Evolutionary conservation across 2,329 filamentous ascomycete genomes (phyloP).

Genomic region (Arachnomyces sp.): DNA sequence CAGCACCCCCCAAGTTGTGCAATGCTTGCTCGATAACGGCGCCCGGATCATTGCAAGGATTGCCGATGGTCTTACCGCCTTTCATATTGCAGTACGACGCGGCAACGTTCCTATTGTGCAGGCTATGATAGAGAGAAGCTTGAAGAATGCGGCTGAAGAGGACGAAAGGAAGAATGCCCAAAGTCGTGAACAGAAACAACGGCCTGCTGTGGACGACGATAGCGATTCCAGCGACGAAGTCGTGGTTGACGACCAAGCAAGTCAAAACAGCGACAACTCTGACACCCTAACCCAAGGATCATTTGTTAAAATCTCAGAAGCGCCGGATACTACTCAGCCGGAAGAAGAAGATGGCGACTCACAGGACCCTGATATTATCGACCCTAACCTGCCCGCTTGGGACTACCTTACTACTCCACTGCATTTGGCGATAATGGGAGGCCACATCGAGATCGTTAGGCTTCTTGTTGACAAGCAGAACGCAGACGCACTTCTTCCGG

Average conservation of each 20-base stretch:
- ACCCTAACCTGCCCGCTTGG: slow-evolving; percentile 72
- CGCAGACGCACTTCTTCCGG: slow-evolving; percentile 65
- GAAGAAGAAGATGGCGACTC: slow-evolving; percentile 47
- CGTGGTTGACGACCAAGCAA: too few relatives aligned
- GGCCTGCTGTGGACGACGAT: slow-evolving; percentile 22
- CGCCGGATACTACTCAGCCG: slow-evolving; percentile 4
- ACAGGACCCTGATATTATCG: slow-evolving; percentile 68
- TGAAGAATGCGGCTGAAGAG: slow-evolving; percentile 56
- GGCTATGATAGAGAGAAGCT: too few relatives aligned
- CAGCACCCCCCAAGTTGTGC: slow-evolving; percentile 62
- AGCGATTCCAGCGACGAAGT: slow-evolving; percentile 45
- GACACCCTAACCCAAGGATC: slow-evolving; percentile 55
- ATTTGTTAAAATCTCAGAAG: slow-evolving; percentile 57
- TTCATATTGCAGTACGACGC: slow-evolving; percentile 70
- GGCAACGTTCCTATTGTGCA: slow-evolving; percentile 61
- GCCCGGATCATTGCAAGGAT: slow-evolving; percentile 67
- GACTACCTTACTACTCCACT: slow-evolving; percentile 65
- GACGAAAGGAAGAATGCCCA: slow-evolving; percentile 59
- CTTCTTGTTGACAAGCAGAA: slow-evolving; percentile 64
- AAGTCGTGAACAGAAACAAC: slow-evolving; percentile 16
- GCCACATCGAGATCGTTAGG: slow-evolving; percentile 61
- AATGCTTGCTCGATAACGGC: slow-evolving; percentile 61
- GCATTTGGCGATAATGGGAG: slow-evolving; percentile 68
- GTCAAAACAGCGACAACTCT: slow-evolving; percentile 21
- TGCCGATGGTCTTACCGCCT: slow-evolving; percentile 69